phyloP scores from a whole-genome alignment of 2,329 filamentous ascomycete species.

The Scedosporium minutisporum region DNA sequence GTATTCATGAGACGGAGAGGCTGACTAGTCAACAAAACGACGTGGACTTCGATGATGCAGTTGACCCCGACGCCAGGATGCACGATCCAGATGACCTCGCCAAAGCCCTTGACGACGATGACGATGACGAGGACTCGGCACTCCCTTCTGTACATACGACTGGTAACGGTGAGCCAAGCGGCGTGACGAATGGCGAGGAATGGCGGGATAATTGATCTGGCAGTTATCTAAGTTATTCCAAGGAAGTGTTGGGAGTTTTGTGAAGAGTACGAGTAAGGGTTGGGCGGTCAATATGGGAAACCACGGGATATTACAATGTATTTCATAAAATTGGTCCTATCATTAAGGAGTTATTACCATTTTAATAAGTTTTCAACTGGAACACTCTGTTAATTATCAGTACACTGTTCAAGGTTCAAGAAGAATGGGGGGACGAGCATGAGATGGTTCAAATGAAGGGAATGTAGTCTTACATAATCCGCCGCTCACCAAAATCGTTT shows the following conservation, averaged over 20 bases:
- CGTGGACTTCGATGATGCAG: slow-evolving; percentile 28
- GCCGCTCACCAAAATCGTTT: not conserved
- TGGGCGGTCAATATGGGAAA: too few relatives aligned
- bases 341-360: too few relatives aligned
- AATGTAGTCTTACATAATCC: too few relatives aligned
- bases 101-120: slow-evolving; percentile 45
- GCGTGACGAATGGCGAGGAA: slow-evolving; percentile 33
- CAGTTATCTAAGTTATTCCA: not conserved
- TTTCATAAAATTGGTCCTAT: too few relatives aligned
- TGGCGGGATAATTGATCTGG: slow-evolving; percentile 17
- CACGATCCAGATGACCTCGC: slow-evolving; percentile 57
- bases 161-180: slow-evolving; percentile 22
- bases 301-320: too few relatives aligned
- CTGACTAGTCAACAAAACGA: slow-evolving; percentile 29
- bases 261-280: too few relatives aligned
- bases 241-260: too few relatives aligned
- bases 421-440: too few relatives aligned
- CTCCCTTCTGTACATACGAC: slow-evolving; percentile 3
- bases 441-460: not conserved
- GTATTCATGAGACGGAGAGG: slow-evolving; percentile 40
- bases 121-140: slow-evolving; percentile 10
- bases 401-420: too few relatives aligned
- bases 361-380: too few relatives aligned
- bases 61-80: slow-evolving; percentile 57
- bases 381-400: too few relatives aligned